Percentiles rank a stretch among this genome's conserved stretches.
Conservation (phyloP, 179 eudicot species). For the Nepenthes alata region DNA sequence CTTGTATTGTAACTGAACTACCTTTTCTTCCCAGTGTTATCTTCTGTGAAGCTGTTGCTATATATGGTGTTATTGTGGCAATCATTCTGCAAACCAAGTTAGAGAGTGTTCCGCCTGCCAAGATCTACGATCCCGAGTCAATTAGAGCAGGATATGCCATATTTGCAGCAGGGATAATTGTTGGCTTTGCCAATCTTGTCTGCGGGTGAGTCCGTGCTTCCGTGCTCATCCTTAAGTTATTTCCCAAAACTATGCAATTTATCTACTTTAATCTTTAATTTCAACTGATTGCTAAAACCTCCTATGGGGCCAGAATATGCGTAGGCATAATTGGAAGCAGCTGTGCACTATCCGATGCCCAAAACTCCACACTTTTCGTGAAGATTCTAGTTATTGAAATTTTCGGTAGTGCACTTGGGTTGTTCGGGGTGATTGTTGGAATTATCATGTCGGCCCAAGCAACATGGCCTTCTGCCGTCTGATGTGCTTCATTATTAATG, state of each 20-base stretch:
- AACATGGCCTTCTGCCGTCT: constrained; percentile 50
- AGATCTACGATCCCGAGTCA: constrained; percentile 64
- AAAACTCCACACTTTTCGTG: constrained; percentile 88
- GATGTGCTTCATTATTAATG: neutral
- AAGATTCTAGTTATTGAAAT: constrained; percentile 95
- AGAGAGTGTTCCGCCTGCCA: constrained; percentile 74
- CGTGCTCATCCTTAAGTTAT: neutral
- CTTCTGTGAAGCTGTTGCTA: constrained; percentile 97
- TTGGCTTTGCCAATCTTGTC: constrained; percentile 92
- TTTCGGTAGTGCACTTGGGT: constrained; percentile 95
- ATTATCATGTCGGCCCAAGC: constrained; percentile 99
- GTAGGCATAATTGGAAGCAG: constrained; percentile 99
- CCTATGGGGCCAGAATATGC: constrained; percentile 44
- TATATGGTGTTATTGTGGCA: constrained; percentile 95
- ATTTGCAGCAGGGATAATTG: constrained; percentile 85
- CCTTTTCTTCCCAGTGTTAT: constrained; percentile 47
- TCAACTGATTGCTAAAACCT: neutral
- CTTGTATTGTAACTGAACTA: neutral
- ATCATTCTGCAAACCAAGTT: constrained; percentile 93
- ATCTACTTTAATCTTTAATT: neutral
- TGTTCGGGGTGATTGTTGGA: constrained; percentile 95
- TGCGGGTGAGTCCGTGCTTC: constrained; percentile 55
- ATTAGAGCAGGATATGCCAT: constrained; percentile 96
- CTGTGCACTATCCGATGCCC: constrained; percentile 98
- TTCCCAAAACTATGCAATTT: neutral